These are phyloP conservation scores for Gossypium bickii DNA, from an alignment of 345 rosid species.

Conservation along the genomic window DNA sequence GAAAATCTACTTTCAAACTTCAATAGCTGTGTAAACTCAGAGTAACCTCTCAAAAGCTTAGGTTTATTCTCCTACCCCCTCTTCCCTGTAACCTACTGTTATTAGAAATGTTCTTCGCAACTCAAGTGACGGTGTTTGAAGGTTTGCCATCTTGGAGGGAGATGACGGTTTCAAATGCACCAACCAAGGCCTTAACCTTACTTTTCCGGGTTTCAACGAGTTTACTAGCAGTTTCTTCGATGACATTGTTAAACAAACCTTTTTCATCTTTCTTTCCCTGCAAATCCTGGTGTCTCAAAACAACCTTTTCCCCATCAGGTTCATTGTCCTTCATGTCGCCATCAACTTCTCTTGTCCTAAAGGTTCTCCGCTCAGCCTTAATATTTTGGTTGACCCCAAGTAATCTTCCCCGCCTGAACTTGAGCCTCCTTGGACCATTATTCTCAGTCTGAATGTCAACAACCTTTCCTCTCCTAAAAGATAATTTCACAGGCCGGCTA, in stretches of 20 bases:
- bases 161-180: slow-evolving; percentile 94
- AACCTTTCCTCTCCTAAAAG: slow-evolving; percentile 59
- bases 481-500: slow-evolving; percentile 39
- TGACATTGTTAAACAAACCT: slow-evolving; percentile 71
- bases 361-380: slow-evolving; percentile 37
- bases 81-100: slow-evolving; percentile 10
- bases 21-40: slow-evolving; percentile 15
- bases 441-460: slow-evolving; percentile 46
- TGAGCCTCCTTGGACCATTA: slow-evolving; percentile 56
- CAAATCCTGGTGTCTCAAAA: slow-evolving; percentile 66
- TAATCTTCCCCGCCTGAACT: slow-evolving; percentile 54
- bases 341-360: slow-evolving; percentile 41
- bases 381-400: slow-evolving; percentile 32
- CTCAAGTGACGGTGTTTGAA: slow-evolving; percentile 16
- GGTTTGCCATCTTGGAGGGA: slow-evolving; percentile 65
- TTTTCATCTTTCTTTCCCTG: slow-evolving; percentile 50
- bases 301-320: slow-evolving; percentile 40
- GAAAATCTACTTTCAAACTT: slow-evolving; percentile 16
- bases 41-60: slow-evolving; percentile 20
- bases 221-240: slow-evolving; percentile 90
- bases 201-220: slow-evolving; percentile 78
- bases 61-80: slow-evolving; percentile 18
- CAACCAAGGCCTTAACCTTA: slow-evolving; percentile 93
- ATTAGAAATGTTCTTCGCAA: not conserved
- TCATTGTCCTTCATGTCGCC: slow-evolving; percentile 19